These are phyloP conservation scores for Ceratocystis alfenasii DNA, from an alignment of 2,329 filamentous ascomycete genomes.

Conservation along the genomic window DNA sequence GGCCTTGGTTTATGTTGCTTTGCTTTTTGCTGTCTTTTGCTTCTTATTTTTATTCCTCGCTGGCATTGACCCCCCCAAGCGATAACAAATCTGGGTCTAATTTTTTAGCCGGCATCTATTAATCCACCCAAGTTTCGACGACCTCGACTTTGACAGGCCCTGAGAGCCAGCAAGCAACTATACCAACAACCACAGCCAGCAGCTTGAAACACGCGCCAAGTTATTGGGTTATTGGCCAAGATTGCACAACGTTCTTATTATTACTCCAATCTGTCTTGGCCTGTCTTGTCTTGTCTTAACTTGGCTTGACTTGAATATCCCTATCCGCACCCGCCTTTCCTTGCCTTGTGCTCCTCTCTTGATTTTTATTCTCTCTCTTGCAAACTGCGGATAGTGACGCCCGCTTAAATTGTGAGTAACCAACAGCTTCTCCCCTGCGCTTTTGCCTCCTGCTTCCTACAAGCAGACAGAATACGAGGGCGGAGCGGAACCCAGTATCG, in stretches of 20 bases:
- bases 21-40: not conserved
- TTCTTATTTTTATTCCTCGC: slow-evolving; percentile 27
- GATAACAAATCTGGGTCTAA: not conserved
- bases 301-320: not conserved
- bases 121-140: too few species aligned
- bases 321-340: not conserved
- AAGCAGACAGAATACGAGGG: not conserved
- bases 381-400: not conserved
- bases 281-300: not conserved
- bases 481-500: not conserved
- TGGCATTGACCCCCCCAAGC: not conserved
- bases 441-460: not conserved
- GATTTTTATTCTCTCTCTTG: not conserved
- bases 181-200: not conserved
- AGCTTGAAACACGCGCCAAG: slow-evolving; percentile 6
- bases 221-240: not conserved
- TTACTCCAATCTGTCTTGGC: not conserved
- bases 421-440: not conserved
- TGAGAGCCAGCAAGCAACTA: too few species aligned
- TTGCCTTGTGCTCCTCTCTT: not conserved
- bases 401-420: slow-evolving; percentile 1
- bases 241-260: not conserved
- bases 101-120: not conserved
- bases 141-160: too few species aligned
- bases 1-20: not conserved